Evolutionary conservation across 139 green algal genomes (phyloP), one percentile per base, ranked within the genome.

Genomic region (Picochlorum sp.): DNA sequence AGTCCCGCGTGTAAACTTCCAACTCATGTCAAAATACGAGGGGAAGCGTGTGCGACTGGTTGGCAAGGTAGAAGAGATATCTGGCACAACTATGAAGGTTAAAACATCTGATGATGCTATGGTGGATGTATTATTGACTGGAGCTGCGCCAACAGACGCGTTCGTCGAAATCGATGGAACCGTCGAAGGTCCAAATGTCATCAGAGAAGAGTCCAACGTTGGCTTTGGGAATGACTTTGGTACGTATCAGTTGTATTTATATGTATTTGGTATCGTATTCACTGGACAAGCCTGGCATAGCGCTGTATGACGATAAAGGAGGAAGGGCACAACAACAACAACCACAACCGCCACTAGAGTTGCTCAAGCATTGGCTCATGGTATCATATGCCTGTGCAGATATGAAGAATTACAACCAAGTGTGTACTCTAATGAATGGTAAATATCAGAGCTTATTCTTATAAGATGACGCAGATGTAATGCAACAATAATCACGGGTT

Each of bases 351-450:
- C 34, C 34, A 41, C 34, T 8, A 41, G 34, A 41, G 8, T 9
- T 41, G 34, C 34, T 41, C 34, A 41, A 9, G 8, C 8, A 41
- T 7, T 41, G 34, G 13, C 6, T 10, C 4, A 52, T 58, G 14
- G 14, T 7, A 45, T 59, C 41, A 41, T 51, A 65, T 24, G 14
- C 9, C 20, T 26, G 2, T 69, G 71, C 80, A 89, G 84, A 91
- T 62, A 71, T 90, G 64, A 46, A 69, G 28, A 79, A 82, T 20
- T 87, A 90, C 69, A 83, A 85, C 58, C 76, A 91, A 65, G 45
- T 87, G 6, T 75, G 74, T 56, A 87, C 82, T 52, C 75, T 90
- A 6, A 50, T 61, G 18, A 82, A 85, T 64, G 64, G 56, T 16
- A 51, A 69, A 30, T 75, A 79, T 56, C 49, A 45, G 23, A 41